phyloP scores from a whole-genome alignment of 306 rosid genomes.

The Sechiopsis laciniata region DNA sequence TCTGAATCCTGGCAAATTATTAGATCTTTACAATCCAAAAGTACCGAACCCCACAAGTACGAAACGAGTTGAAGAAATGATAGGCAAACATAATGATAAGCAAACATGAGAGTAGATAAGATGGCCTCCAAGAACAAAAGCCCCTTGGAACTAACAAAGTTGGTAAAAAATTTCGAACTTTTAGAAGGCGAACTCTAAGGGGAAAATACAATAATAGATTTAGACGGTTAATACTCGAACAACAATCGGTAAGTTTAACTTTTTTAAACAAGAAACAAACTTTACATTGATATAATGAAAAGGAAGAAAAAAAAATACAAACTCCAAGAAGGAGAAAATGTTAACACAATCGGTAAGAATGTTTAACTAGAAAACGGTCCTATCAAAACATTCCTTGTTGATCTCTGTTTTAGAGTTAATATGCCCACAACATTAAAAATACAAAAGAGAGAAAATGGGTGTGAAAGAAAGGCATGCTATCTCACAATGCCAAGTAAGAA shows the following conservation, averaged over 20 bases:
- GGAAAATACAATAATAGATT: neutral
- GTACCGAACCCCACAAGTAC: neutral
- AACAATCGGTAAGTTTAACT: no score
- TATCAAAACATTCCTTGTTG: neutral
- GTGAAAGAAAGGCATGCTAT: neutral
- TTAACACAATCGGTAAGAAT: no score
- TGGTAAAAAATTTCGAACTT: neutral
- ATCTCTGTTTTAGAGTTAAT: neutral
- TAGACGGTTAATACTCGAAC: no score
- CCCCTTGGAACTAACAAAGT: neutral
- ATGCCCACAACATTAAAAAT: neutral
- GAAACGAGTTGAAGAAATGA: neutral
- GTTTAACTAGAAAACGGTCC: neutral
- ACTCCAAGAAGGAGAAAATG: no score
- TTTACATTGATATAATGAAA: no score
- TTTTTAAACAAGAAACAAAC: no score
- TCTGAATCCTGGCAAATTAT: constrained; percentile 50
- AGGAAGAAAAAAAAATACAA: no score
- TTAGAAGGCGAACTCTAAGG: neutral
- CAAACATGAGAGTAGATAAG: neutral
- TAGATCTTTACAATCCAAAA: constrained; percentile 5
- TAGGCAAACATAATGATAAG: neutral
- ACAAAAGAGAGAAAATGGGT: neutral
- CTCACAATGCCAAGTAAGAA: no score
- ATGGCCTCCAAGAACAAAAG: neutral